Evolutionary conservation across 2,329 filamentous ascomycete genomes (phyloP).

Genomic region (Ustulina deusta): DNA sequence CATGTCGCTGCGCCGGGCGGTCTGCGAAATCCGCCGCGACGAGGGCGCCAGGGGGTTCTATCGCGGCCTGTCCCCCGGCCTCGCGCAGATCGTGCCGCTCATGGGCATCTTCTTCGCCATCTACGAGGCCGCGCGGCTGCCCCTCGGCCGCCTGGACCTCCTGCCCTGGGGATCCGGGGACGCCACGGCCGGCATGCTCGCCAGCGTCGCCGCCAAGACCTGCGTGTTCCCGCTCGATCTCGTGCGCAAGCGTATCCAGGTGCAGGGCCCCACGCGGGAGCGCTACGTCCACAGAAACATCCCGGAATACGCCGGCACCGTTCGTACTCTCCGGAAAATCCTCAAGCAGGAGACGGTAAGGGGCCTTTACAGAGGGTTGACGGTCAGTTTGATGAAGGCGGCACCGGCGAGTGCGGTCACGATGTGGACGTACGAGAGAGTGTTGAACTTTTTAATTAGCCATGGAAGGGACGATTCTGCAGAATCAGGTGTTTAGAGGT

Average conservation of each 20-base stretch:
- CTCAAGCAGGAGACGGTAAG: slow-evolving; percentile 77
- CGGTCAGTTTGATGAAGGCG: slow-evolving; percentile 90
- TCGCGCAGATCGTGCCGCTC: slow-evolving; percentile 91
- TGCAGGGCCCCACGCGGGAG: slow-evolving; percentile 87
- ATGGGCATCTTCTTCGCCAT: slow-evolving; percentile 97
- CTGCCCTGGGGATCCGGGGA: slow-evolving; percentile 82
- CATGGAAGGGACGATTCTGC: slow-evolving; percentile 51
- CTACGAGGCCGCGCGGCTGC: slow-evolving; percentile 81
- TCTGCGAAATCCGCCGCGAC: slow-evolving; percentile 77
- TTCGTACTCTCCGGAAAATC: slow-evolving; percentile 75
- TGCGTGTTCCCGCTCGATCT: slow-evolving; percentile 93
- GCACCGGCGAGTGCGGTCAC: slow-evolving; percentile 93
- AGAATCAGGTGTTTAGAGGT: slow-evolving; percentile 26
- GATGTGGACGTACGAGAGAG: slow-evolving; percentile 92
- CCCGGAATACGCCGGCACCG: slow-evolving; percentile 80
- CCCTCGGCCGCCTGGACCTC: slow-evolving; percentile 65
- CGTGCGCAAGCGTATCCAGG: slow-evolving; percentile 91
- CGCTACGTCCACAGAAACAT: slow-evolving; percentile 89
- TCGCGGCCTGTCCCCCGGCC: slow-evolving; percentile 82
- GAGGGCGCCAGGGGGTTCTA: slow-evolving; percentile 89
- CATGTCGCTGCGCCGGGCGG: slow-evolving; percentile 72
- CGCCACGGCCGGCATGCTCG: slow-evolving; percentile 82
- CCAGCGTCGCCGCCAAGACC: slow-evolving; percentile 86
- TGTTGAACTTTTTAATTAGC: slow-evolving; percentile 69
- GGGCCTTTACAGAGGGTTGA: slow-evolving; percentile 88